Conservation (phyloP, 768 basidiomycete genomes). For the Tricholoma sp. region DNA sequence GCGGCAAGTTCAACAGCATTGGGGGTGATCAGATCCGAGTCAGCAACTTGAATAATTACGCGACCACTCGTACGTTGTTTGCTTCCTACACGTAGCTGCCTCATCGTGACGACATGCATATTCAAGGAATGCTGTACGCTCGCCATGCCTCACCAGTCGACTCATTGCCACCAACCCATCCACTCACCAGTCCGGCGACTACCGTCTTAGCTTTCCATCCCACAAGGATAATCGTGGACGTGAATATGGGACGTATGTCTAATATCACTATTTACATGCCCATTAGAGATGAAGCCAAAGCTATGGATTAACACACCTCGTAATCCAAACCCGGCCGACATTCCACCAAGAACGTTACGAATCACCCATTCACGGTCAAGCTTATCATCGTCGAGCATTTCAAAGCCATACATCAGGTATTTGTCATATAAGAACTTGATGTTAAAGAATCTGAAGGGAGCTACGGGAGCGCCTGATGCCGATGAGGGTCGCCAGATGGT, state of each 20-base stretch:
- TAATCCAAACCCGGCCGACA: constrained; percentile 83
- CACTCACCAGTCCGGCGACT: constrained; percentile 55
- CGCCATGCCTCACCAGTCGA: constrained; percentile 66
- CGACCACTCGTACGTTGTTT: too few relatives aligned
- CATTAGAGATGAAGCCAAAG: not conserved
- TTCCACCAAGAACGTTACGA: constrained; percentile 77
- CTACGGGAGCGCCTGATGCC: constrained; percentile 15
- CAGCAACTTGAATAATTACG: too few relatives aligned
- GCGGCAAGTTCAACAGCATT: too few relatives aligned
- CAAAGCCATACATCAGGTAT: constrained; percentile 36
- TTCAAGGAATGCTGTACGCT: constrained; percentile 74
- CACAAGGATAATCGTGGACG: constrained; percentile 65
- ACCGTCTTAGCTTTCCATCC: constrained; percentile 73
- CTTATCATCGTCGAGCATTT: constrained; percentile 64
- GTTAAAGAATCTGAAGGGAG: constrained; percentile 16
- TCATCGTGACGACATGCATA: too few relatives aligned
- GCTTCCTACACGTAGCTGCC: too few relatives aligned
- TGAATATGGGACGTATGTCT: constrained; percentile 70
- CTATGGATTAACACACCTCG: constrained; percentile 45
- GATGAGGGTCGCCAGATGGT: constrained; percentile 70
- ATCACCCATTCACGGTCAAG: constrained; percentile 83
- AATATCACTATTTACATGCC: constrained; percentile 54
- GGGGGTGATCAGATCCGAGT: too few relatives aligned
- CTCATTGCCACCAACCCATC: constrained; percentile 62
- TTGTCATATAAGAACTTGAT: constrained; percentile 23